A percentile compares a stretch with the other conserved stretches of the same genome.
These are phyloP conservation scores for Rasamsonia emersonii DNA, from an alignment of 2,329 filamentous ascomycete species.

Conservation along the genomic window DNA sequence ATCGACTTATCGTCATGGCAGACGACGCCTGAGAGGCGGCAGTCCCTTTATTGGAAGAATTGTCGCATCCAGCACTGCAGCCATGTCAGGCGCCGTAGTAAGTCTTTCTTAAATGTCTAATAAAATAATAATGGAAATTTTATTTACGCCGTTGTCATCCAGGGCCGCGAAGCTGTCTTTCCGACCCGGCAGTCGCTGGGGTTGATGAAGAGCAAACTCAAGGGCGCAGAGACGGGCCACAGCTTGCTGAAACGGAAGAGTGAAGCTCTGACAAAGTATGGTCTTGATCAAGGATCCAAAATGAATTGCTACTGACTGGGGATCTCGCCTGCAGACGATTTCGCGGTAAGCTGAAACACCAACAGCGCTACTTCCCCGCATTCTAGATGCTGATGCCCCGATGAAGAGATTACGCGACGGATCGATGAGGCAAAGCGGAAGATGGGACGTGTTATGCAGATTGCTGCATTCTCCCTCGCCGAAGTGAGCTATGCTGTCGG, in stretches of 20 bases:
- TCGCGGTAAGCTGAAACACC: conserved; percentile 61
- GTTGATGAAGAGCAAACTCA: conserved; percentile 96
- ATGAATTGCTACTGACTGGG: too few species aligned
- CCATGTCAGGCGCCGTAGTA: conserved; percentile 36
- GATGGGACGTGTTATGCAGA: conserved; percentile 99
- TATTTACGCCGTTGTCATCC: conserved; percentile 17
- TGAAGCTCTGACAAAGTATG: conserved; percentile 92
- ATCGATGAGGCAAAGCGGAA: conserved; percentile 99
- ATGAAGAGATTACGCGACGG: conserved; percentile 79
- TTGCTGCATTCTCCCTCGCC: conserved; percentile 92
- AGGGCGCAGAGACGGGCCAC: conserved; percentile 84
- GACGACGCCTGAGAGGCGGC: too few species aligned
- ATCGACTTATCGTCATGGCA: conserved; percentile 10
- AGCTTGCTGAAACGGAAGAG: conserved; percentile 95
- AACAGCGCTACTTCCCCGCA: conserved; percentile 15
- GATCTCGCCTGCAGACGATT: conserved; percentile 69
- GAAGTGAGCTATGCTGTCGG: conserved; percentile 97
- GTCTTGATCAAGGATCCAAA: too few species aligned
- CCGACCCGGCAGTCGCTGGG: conserved; percentile 94
- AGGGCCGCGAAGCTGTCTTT: conserved; percentile 96
- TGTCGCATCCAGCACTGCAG: conserved; percentile 15
- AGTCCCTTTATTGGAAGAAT: conserved; percentile 2
- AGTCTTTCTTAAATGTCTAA: conserved; percentile 13
- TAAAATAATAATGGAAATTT: too few species aligned
- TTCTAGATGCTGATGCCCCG: conserved; percentile 16